phyloP scores from a whole-genome alignment of 139 green algal species.

The Coelastrella sp. region DNA sequence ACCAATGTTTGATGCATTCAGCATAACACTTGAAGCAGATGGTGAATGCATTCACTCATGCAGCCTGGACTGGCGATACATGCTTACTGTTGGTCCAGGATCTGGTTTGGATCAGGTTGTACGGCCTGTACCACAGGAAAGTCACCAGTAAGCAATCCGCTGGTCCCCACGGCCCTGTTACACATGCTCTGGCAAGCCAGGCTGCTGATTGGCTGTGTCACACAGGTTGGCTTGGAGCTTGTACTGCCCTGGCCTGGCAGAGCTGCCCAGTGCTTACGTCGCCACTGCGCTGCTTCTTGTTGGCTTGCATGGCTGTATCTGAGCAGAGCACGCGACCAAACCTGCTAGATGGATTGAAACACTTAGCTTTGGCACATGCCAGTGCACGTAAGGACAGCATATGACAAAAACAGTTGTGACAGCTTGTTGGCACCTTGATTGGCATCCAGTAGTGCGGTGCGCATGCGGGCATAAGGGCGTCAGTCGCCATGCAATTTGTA shows the following conservation, averaged over 20 bases:
- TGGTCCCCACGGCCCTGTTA: neutral
- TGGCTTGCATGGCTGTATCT: neutral
- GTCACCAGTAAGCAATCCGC: neutral
- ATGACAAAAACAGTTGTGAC: too few species aligned
- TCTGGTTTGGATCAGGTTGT: neutral
- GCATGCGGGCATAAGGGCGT: neutral
- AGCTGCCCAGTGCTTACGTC: neutral
- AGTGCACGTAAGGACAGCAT: neutral
- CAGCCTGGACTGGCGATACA: neutral
- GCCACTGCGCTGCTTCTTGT: neutral
- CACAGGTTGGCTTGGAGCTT: neutral
- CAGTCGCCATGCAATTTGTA: neutral
- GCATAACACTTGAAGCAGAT: neutral
- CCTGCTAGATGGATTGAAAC: neutral
- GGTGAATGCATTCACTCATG: neutral
- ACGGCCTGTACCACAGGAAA: neutral
- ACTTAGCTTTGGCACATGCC: neutral
- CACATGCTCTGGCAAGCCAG: neutral
- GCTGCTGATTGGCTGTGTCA: too few species aligned
- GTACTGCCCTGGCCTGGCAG: neutral
- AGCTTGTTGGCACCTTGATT: too few species aligned
- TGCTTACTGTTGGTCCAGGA: conserved; percentile 26
- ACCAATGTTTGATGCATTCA: neutral
- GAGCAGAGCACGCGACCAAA: neutral
- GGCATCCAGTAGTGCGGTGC: too few species aligned